Percentiles rank a stretch among this genome's conserved stretches.
Conservation (phyloP, 73 alveolate genomes). For the Paramecium caudatum region DNA sequence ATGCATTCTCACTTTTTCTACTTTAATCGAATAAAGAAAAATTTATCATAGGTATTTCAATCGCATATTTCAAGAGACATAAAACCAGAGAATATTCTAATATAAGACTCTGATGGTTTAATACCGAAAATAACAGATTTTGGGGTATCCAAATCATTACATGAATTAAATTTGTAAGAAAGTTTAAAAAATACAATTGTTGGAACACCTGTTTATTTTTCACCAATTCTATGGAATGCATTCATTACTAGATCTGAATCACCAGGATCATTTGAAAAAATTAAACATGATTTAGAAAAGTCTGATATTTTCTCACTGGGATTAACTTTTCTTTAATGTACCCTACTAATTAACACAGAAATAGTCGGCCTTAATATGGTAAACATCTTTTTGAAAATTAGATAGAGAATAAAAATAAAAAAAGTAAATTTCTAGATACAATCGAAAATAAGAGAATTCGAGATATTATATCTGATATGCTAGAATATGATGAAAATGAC, state of each 20-base stretch:
- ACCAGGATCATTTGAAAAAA: background rate
- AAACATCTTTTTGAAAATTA: background rate
- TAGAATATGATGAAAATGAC: background rate
- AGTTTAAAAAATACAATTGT: constrained; percentile 54
- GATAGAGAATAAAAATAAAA: constrained; percentile 5
- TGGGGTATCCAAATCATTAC: constrained; percentile 35
- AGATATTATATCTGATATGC: background rate
- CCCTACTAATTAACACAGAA: constrained; percentile 22
- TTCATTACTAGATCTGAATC: constrained; percentile 4
- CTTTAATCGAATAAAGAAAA: constrained; percentile 15
- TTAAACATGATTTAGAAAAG: constrained; percentile 57
- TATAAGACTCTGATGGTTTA: background rate
- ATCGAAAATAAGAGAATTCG: background rate
- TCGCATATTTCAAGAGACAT: constrained; percentile 2
- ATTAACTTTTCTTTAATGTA: background rate
- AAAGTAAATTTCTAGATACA: background rate
- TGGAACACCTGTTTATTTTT: constrained; percentile 48
- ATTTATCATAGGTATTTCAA: constrained; percentile 2
- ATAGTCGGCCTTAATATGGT: constrained; percentile 61
- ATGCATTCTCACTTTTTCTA: constrained; percentile 13
- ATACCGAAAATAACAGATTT: constrained; percentile 50
- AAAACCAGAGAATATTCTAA: constrained; percentile 38
- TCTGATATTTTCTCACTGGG: constrained; percentile 40
- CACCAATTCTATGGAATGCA: constrained; percentile 58
- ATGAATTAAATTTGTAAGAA: constrained; percentile 27